A percentile compares a stretch with the other conserved stretches of the same genome.
These are phyloP conservation scores for Gossypium herbaceum DNA, from an alignment of 345 rosid genomes.

Conservation along the genomic window DNA sequence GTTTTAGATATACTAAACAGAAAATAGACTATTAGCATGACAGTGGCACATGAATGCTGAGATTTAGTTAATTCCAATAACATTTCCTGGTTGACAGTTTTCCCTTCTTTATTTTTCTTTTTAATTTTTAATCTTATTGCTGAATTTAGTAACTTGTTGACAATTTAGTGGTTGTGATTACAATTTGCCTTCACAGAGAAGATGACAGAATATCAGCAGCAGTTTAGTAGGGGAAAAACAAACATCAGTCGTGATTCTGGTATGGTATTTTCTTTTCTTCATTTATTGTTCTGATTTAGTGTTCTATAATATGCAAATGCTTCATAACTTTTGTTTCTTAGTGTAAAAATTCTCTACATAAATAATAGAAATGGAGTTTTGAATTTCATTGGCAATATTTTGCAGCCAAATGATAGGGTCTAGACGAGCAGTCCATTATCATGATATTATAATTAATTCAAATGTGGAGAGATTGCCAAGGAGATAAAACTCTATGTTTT, in stretches of 20 bases:
- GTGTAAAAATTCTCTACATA: not conserved
- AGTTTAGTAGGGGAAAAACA: conserved; percentile 29
- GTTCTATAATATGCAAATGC: not conserved
- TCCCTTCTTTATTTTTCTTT: not conserved
- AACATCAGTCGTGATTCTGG: conserved; percentile 34
- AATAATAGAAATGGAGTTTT: not conserved
- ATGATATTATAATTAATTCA: not conserved
- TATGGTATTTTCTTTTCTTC: conserved; percentile 11
- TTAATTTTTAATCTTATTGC: not conserved
- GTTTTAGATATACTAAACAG: not conserved
- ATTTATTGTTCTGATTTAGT: not conserved
- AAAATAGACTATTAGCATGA: not conserved
- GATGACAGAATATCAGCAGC: conserved; percentile 37
- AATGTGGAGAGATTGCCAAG: not conserved
- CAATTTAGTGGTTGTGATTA: conserved; percentile 7
- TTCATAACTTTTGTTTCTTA: not conserved
- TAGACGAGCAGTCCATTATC: not conserved
- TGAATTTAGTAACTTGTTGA: not conserved
- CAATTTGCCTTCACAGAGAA: conserved; percentile 34
- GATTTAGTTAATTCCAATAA: conserved; percentile 1
- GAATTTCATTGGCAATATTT: not conserved
- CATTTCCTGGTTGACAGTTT: not conserved
- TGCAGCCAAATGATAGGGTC: not conserved
- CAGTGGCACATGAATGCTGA: not conserved
- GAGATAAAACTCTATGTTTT: not conserved